Conservation (phyloP, 169 alveolate species). For the Plasmodium coatneyi region DNA sequence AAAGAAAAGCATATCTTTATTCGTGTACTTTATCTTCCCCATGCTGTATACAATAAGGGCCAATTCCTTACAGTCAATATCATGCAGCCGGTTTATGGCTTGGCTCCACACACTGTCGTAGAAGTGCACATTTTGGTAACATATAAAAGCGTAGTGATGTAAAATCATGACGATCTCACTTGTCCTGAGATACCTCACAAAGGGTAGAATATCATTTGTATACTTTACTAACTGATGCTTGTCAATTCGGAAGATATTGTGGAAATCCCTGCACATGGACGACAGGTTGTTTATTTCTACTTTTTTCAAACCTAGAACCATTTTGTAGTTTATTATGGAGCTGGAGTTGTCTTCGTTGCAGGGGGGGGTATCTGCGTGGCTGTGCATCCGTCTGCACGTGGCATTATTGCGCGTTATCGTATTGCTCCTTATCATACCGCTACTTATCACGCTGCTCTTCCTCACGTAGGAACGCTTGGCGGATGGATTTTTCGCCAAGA, state of each 20-base stretch:
- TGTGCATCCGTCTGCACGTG: neutral
- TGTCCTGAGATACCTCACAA: slow-evolving; percentile 57
- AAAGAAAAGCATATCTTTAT: slow-evolving; percentile 56
- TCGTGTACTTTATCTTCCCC: slow-evolving; percentile 74
- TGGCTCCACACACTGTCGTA: slow-evolving; percentile 56
- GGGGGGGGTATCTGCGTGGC: neutral
- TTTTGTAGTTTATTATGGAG: slow-evolving; percentile 65
- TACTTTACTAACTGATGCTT: slow-evolving; percentile 52
- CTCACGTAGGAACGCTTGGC: neutral
- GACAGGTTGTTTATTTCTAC: slow-evolving; percentile 55
- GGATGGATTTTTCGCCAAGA: neutral
- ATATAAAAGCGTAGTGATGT: slow-evolving; percentile 69
- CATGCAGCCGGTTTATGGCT: slow-evolving; percentile 25
- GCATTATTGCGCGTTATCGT: neutral
- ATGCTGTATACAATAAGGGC: slow-evolving; percentile 70
- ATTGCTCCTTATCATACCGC: neutral
- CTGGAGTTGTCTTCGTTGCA: neutral
- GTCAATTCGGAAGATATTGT: slow-evolving; percentile 69
- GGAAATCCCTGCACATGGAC: slow-evolving; percentile 74
- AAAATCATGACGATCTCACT: slow-evolving; percentile 75
- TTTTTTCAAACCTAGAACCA: slow-evolving; percentile 67
- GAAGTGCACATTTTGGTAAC: slow-evolving; percentile 37
- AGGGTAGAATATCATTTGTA: slow-evolving; percentile 70
- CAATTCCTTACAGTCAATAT: slow-evolving; percentile 73
- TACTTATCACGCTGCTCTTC: neutral